These are phyloP conservation scores for Phytopythium cucurbitacearum DNA, from an alignment of 352 stramenopile species.

Conservation along the genomic window DNA sequence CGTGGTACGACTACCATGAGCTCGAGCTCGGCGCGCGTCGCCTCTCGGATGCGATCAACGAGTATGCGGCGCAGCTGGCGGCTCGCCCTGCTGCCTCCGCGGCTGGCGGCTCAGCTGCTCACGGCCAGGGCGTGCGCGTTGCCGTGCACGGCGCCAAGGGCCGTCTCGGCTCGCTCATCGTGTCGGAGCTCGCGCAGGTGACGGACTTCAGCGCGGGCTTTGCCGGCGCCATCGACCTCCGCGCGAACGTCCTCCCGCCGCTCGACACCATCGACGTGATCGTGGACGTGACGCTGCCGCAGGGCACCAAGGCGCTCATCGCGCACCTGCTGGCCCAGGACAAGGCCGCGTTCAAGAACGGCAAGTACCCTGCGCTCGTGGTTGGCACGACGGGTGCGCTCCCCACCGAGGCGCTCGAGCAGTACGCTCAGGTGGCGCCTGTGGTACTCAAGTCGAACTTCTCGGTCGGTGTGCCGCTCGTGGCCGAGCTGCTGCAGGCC, in stretches of 20 bases:
- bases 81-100: conserved; percentile 19
- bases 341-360: conserved; percentile 52
- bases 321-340: conserved; percentile 51
- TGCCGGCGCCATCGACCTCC: conserved; percentile 57
- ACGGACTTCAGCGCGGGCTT: conserved; percentile 42
- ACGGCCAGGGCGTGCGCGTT: conserved; percentile 39
- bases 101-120: conserved; percentile 4
- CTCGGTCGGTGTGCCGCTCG: conserved; percentile 75
- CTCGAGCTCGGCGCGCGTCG: conserved; percentile 72
- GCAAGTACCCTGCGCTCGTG: conserved; percentile 65
- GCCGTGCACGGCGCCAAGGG: conserved; percentile 69
- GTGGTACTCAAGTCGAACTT: conserved; percentile 84
- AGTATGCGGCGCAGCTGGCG: conserved; percentile 48
- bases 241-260: conserved; percentile 29
- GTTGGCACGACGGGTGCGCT: conserved; percentile 71
- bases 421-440: conserved; percentile 52
- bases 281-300: conserved; percentile 73
- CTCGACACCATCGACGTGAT: conserved; percentile 57
- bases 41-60: conserved; percentile 61
- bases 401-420: conserved; percentile 48
- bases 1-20: conserved; percentile 81
- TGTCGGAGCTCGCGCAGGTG: conserved; percentile 50
- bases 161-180: conserved; percentile 69
- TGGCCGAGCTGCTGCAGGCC: conserved; percentile 65
- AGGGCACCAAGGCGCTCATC: conserved; percentile 64